Evolutionary conservation across 257 asterid species (phyloP).

Genomic region (Thymus mandschuricus): DNA sequence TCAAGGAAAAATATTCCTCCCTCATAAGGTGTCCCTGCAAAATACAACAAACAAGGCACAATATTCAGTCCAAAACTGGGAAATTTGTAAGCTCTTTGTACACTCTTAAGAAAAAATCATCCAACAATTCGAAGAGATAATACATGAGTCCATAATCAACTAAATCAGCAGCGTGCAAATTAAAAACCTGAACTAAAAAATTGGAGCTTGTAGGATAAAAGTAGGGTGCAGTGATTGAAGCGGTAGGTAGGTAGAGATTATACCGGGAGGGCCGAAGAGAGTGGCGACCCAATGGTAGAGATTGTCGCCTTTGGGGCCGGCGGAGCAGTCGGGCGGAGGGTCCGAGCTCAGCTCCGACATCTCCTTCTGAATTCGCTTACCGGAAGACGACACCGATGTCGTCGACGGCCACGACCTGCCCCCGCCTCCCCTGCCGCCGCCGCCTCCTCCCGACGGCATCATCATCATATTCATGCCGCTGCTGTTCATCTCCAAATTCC

Average conservation of each 20-base stretch:
- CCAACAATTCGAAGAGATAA: neutral
- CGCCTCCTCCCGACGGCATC: constrained; percentile 46
- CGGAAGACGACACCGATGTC: constrained; percentile 83
- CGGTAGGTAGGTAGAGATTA: constrained; percentile 7
- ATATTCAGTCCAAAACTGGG: constrained; percentile 10
- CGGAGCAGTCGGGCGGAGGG: constrained; percentile 90
- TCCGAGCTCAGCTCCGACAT: constrained; percentile 76
- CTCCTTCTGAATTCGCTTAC: constrained; percentile 89
- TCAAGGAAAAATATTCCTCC: constrained; percentile 91
- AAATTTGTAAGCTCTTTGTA: constrained; percentile 1
- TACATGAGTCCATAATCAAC: neutral
- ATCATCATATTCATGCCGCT: constrained; percentile 46
- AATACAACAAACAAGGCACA: constrained; percentile 15
- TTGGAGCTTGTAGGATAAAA: neutral
- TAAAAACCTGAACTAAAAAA: neutral
- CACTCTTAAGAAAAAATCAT: neutral
- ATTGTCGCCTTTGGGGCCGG: constrained; percentile 98
- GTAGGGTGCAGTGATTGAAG: constrained; percentile 17
- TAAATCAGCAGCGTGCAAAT: neutral
- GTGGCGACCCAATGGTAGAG: constrained; percentile 98
- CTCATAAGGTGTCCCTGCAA: constrained; percentile 90
- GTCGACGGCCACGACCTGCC: constrained; percentile 90
- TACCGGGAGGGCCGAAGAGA: constrained; percentile 84
- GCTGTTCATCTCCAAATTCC: constrained; percentile 31
- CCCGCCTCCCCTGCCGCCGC: constrained; percentile 50